Percentiles rank a stretch among this genome's conserved stretches.
Conservation (phyloP, 169 alveolate genomes). For the Babesia gibsoni region DNA sequence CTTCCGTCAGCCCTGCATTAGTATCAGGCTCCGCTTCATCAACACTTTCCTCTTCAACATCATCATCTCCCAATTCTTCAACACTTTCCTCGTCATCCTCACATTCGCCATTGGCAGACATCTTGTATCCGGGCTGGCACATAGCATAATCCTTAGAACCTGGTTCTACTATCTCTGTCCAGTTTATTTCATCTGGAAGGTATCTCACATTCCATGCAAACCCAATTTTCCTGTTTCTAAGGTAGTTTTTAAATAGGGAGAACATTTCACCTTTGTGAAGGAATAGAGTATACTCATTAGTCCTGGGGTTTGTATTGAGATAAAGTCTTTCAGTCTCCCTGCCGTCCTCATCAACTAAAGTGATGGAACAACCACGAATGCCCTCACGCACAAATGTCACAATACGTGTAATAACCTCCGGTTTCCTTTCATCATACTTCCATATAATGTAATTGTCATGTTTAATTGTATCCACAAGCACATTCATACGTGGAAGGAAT, state of each 20-base stretch:
- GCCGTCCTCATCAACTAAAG: constrained; percentile 9
- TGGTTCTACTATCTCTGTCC: neutral
- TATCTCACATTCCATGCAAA: neutral
- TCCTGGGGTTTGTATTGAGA: constrained; percentile 27
- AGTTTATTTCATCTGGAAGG: constrained; percentile 21
- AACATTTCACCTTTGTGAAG: constrained; percentile 42
- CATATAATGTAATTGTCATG: constrained; percentile 4
- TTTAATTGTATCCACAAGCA: neutral
- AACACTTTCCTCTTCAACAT: neutral
- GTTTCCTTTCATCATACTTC: constrained; percentile 18
- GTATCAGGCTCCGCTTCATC: neutral
- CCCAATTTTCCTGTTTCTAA: constrained; percentile 19
- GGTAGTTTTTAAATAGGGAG: constrained; percentile 13
- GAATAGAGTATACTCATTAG: constrained; percentile 20
- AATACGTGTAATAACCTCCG: constrained; percentile 27
- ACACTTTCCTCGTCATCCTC: constrained; percentile 1
- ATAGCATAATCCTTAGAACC: neutral
- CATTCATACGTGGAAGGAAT: constrained; percentile 28
- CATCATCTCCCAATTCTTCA: neutral
- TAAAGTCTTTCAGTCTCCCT: constrained; percentile 14
- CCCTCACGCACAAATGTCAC: constrained; percentile 10
- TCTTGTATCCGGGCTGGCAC: neutral
- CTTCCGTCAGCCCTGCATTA: neutral
- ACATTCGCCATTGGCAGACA: neutral
- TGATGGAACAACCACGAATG: constrained; percentile 15